Conservation (phyloP, 2,329 filamentous ascomycete genomes). For the Coleophoma eucalyptorum region DNA sequence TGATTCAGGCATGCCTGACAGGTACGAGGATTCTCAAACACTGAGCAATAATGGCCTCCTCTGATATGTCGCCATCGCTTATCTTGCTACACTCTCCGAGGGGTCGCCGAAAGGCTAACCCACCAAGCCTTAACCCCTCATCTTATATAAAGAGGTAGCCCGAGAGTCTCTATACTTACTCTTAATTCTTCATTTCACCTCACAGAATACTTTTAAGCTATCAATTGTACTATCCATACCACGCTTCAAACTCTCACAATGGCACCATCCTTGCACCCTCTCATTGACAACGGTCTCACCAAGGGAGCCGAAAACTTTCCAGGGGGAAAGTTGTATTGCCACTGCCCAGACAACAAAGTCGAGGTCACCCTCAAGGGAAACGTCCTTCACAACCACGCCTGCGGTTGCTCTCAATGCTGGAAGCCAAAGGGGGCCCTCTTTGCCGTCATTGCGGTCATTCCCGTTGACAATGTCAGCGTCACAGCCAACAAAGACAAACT, state of each 20-base stretch:
- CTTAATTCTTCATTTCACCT: too few species aligned
- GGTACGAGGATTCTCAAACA: too few species aligned
- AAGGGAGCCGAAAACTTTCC: slow-evolving; percentile 50
- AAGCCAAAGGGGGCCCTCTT: slow-evolving; percentile 62
- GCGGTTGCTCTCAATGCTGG: slow-evolving; percentile 71
- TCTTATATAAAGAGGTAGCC: not conserved
- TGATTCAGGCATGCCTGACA: too few species aligned
- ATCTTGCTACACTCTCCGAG: too few species aligned
- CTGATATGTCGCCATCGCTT: too few species aligned
- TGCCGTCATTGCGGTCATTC: slow-evolving; percentile 59
- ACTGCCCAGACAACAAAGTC: slow-evolving; percentile 51
- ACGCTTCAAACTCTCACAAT: slow-evolving; percentile 13
- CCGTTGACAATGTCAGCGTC: slow-evolving; percentile 49
- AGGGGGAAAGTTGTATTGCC: slow-evolving; percentile 60
- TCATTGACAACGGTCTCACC: slow-evolving; percentile 57
- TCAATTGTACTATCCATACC: too few species aligned
- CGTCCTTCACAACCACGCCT: slow-evolving; percentile 66
- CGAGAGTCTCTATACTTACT: too few species aligned
- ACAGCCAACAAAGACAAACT: slow-evolving; percentile 57
- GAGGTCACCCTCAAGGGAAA: slow-evolving; percentile 54
- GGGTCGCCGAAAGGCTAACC: too few species aligned
- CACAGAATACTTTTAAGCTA: too few species aligned
- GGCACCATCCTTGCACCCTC: slow-evolving; percentile 52
- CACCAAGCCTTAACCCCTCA: too few species aligned
- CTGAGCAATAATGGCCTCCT: too few species aligned